Percentiles rank a stretch among this genome's conserved stretches.
Evolutionary conservation across 73 alveolate genomes (phyloP).

Genomic region (Breviolum minutum): DNA sequence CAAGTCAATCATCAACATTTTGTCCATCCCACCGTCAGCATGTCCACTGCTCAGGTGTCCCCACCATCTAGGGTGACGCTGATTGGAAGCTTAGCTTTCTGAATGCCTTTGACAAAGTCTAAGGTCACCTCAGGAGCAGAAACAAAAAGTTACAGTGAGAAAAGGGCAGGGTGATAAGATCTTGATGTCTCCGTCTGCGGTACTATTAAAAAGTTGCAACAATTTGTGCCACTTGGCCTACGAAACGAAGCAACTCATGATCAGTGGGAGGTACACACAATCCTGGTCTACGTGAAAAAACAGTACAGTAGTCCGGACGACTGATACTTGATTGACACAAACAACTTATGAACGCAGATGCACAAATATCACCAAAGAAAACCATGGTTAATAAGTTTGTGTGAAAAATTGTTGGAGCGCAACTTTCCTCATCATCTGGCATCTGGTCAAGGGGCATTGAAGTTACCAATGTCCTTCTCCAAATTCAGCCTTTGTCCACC

Average conservation of each 20-base stretch:
- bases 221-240: too few species aligned
- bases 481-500: slow-evolving; percentile 28
- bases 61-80: slow-evolving; percentile 68
- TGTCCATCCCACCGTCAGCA: too few species aligned
- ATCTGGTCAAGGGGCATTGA: slow-evolving; percentile 6
- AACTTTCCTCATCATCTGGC: background rate
- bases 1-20: too few species aligned
- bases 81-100: slow-evolving; percentile 84
- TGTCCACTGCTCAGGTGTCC: background rate
- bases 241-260: too few species aligned
- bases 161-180: background rate
- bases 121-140: slow-evolving; percentile 41
- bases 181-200: background rate
- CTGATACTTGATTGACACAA: too few species aligned
- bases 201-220: too few species aligned
- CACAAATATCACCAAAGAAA: background rate
- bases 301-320: too few species aligned
- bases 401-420: too few species aligned
- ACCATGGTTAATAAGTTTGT: background rate
- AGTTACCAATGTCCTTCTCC: slow-evolving; percentile 71
- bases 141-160: background rate
- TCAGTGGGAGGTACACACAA: too few species aligned
- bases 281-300: too few species aligned
- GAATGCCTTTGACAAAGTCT: slow-evolving; percentile 85
- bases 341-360: too few species aligned